phyloP scores from a whole-genome alignment of 2,329 filamentous ascomycete genomes.

The Sporothrix phasma region DNA sequence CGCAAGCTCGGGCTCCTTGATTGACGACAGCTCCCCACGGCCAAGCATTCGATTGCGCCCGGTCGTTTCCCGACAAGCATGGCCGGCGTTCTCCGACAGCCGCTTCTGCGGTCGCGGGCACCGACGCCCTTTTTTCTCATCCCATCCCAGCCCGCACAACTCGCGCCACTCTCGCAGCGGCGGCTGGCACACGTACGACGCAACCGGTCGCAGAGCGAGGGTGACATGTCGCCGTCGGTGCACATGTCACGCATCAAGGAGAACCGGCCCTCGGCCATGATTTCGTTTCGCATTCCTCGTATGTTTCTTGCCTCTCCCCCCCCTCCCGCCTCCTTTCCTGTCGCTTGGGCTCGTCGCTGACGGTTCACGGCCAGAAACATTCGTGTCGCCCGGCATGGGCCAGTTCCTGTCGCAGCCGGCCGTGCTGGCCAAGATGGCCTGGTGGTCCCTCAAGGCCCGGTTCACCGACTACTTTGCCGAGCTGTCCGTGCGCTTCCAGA shows the following conservation, averaged over 20 bases:
- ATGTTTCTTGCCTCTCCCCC: too few relatives aligned
- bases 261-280: not conserved
- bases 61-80: not conserved
- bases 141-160: not conserved
- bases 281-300: conserved; percentile 19
- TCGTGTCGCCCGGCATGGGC: conserved; percentile 35
- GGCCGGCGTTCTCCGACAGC: conserved; percentile 12
- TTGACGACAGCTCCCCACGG: not conserved
- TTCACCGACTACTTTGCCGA: conserved; percentile 29
- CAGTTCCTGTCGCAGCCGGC: conserved; percentile 25
- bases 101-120: conserved; percentile 3
- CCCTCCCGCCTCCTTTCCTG: too few relatives aligned
- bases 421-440: conserved; percentile 29
- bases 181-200: not conserved
- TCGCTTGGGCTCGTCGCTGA: too few relatives aligned
- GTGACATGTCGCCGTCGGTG: conserved; percentile 14
- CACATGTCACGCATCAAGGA: conserved; percentile 7
- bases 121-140: not conserved
- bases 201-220: not conserved
- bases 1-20: not conserved
- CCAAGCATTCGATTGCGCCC: not conserved
- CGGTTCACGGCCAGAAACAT: conserved; percentile 33
- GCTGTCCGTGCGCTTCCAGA: conserved; percentile 34
- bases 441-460: conserved; percentile 29
- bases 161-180: not conserved